phyloP scores from a whole-genome alignment of 2,329 filamentous ascomycete species.

The Ophiostoma ips region DNA sequence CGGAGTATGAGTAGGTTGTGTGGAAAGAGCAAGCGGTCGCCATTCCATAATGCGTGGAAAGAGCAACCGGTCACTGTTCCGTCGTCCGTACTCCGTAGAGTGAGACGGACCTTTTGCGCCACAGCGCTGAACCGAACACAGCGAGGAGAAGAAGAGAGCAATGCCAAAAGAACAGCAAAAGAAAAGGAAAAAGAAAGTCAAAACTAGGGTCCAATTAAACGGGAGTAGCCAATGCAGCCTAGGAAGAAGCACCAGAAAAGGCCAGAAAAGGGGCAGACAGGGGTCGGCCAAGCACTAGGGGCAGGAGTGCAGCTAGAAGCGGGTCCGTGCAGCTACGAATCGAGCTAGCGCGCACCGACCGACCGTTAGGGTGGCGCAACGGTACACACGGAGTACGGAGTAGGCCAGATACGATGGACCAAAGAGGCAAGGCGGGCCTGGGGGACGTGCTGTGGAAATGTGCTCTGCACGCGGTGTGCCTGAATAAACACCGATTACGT shows the following conservation, averaged over 20 bases:
- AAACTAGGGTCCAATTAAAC: neutral
- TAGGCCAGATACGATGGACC: neutral
- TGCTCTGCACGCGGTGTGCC: no score
- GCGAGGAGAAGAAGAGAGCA: no score
- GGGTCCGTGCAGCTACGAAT: neutral
- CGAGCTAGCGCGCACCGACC: neutral
- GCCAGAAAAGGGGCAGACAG: slow-evolving; percentile 1
- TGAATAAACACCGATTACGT: neutral
- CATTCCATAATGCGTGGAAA: neutral
- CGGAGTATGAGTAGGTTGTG: no score
- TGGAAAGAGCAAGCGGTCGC: no score
- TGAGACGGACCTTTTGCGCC: no score
- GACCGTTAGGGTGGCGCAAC: neutral
- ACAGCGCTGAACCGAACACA: neutral
- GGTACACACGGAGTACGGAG: no score
- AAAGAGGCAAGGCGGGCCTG: neutral
- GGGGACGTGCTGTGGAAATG: no score
- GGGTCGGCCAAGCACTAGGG: neutral
- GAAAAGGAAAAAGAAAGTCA: neutral
- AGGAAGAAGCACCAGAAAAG: neutral
- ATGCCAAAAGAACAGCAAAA: neutral
- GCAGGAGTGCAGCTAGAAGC: neutral
- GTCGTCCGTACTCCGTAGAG: no score
- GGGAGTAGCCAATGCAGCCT: neutral
- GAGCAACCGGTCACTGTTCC: neutral